phyloP scores from a whole-genome alignment of 2,329 filamentous ascomycete genomes.

The Xylariaceae sp. region DNA sequence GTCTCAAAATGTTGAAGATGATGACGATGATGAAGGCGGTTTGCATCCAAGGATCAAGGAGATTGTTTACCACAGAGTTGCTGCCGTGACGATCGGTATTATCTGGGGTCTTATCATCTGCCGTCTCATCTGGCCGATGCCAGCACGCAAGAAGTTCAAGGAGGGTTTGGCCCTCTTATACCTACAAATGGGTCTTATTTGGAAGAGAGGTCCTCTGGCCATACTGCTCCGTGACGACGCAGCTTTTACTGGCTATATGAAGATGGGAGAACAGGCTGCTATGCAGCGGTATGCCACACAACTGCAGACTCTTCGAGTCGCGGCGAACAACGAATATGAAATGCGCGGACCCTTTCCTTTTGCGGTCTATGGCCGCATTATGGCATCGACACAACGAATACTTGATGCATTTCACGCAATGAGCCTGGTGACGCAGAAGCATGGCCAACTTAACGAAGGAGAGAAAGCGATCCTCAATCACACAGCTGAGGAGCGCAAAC shows the following conservation, averaged over 20 bases:
- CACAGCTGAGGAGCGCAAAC: constrained; percentile 71
- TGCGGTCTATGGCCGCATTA: constrained; percentile 64
- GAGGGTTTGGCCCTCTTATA: constrained; percentile 87
- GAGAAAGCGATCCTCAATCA: constrained; percentile 76
- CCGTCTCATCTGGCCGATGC: constrained; percentile 87
- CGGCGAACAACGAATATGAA: constrained; percentile 82
- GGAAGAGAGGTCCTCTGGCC: constrained; percentile 86
- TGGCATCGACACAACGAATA: constrained; percentile 75
- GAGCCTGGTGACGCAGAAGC: constrained; percentile 84
- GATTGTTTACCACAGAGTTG: constrained; percentile 81
- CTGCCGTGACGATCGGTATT: constrained; percentile 79
- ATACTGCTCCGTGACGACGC: constrained; percentile 58
- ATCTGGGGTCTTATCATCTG: constrained; percentile 91
- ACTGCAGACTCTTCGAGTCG: constrained; percentile 65
- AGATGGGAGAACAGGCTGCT: constrained; percentile 78
- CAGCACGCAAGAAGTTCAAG: constrained; percentile 79
- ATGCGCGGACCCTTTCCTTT: constrained; percentile 81
- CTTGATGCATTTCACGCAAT: constrained; percentile 94
- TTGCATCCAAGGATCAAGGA: constrained; percentile 77
- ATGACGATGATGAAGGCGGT: constrained; percentile 85
- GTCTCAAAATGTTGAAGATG: constrained; percentile 70
- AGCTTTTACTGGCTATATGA: constrained; percentile 65
- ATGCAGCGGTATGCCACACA: constrained; percentile 74
- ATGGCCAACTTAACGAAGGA: constrained; percentile 67
- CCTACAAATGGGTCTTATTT: constrained; percentile 90